These are phyloP conservation scores for Sphagnum magellanicum DNA, from an alignment of 228 moss, liverwort and hornwort species.

Conservation along the genomic window DNA sequence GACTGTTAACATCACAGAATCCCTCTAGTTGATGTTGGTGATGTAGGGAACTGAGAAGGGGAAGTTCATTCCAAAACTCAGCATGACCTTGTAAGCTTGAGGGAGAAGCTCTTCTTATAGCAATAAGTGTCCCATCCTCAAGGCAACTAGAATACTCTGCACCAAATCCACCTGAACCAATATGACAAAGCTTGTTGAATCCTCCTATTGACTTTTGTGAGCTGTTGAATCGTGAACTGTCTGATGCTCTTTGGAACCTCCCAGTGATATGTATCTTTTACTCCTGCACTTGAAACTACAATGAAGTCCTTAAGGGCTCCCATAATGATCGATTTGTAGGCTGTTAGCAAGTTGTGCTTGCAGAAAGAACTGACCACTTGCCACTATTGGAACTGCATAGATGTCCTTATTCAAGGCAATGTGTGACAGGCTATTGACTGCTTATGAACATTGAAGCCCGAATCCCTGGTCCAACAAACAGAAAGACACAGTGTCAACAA, in stretches of 20 bases:
- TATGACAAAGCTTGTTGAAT: slow-evolving; percentile 21
- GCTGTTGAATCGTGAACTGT: slow-evolving; percentile 28
- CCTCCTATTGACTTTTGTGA: slow-evolving; percentile 24
- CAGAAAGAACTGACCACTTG: background rate
- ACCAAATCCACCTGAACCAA: slow-evolving; percentile 57
- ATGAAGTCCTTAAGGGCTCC: background rate
- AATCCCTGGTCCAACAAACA: background rate
- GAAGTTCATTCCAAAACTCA: slow-evolving; percentile 79
- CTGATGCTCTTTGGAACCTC: slow-evolving; percentile 30
- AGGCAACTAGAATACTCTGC: slow-evolving; percentile 67
- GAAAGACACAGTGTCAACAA: background rate
- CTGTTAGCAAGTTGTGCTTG: background rate
- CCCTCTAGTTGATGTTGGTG: slow-evolving; percentile 77
- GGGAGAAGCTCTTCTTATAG: slow-evolving; percentile 75
- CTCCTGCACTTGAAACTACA: background rate
- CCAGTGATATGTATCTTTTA: slow-evolving; percentile 11
- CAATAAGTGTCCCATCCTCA: slow-evolving; percentile 57
- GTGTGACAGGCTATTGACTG: background rate
- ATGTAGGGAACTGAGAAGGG: slow-evolving; percentile 67
- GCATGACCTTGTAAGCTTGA: slow-evolving; percentile 46
- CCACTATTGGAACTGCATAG: background rate
- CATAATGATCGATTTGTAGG: background rate
- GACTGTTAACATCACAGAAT: slow-evolving; percentile 68
- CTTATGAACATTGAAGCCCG: background rate
- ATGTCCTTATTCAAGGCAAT: background rate